Conservation (phyloP, 768 basidiomycete species). For the Mycena crocata region DNA sequence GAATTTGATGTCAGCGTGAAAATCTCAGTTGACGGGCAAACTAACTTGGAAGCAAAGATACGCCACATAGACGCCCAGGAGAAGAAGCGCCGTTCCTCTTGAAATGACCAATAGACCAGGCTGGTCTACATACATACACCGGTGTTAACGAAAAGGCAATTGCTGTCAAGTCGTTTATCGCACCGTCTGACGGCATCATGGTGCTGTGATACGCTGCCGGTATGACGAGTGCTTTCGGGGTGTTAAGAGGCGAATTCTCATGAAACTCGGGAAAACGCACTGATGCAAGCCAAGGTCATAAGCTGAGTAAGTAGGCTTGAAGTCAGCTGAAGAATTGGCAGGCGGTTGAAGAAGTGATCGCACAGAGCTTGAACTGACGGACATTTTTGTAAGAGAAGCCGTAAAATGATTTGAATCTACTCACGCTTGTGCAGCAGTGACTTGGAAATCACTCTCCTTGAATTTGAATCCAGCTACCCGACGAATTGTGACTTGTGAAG, state of each 20-base stretch:
- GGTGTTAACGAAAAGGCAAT: too few species aligned
- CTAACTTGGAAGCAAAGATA: slow-evolving; percentile 82
- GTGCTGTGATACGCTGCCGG: slow-evolving; percentile 86
- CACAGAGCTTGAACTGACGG: slow-evolving; percentile 60
- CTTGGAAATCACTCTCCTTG: slow-evolving; percentile 72
- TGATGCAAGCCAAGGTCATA: too few species aligned
- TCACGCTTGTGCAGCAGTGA: slow-evolving; percentile 89
- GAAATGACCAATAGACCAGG: slow-evolving; percentile 80
- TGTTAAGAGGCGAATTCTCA: too few species aligned
- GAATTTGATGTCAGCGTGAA: slow-evolving; percentile 9
- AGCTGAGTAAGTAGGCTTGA: too few species aligned
- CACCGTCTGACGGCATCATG: too few species aligned
- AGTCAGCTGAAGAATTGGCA: not conserved
- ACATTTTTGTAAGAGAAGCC: slow-evolving; percentile 1
- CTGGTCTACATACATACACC: slow-evolving; percentile 41
- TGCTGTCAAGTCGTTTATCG: too few species aligned
- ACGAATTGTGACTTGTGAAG: slow-evolving; percentile 11
- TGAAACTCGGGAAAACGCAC: too few species aligned
- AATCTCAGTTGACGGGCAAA: not conserved
- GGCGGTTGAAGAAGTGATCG: slow-evolving; percentile 25
- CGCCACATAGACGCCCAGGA: slow-evolving; percentile 78
- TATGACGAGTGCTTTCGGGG: slow-evolving; percentile 77
- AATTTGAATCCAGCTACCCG: slow-evolving; percentile 77
- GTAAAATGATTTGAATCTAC: slow-evolving; percentile 39
- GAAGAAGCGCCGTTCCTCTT: slow-evolving; percentile 81